These are phyloP conservation scores for Patellifolia procumbens DNA, from an alignment of 179 eudicot species.

Conservation along the genomic window DNA sequence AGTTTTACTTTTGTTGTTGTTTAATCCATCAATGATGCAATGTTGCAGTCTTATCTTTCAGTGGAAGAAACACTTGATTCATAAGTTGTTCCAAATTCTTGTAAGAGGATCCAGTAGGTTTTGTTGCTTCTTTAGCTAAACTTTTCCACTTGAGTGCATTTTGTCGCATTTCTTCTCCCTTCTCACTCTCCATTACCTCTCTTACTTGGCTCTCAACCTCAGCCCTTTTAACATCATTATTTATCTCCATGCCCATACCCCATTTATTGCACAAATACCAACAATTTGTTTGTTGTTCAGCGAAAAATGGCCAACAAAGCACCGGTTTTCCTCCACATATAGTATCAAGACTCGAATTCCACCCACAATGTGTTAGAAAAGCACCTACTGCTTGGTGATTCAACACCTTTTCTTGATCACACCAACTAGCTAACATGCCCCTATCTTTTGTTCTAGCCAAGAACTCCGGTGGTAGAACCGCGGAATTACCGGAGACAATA, in stretches of 20 bases:
- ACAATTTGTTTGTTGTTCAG: conserved; percentile 43
- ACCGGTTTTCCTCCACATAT: conserved; percentile 35
- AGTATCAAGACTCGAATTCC: conserved; percentile 41
- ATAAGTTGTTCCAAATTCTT: conserved; percentile 10
- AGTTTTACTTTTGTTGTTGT: too few relatives aligned
- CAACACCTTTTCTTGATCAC: conserved; percentile 44
- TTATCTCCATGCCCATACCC: conserved; percentile 42
- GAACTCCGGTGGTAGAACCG: conserved; percentile 33
- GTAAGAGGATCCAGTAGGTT: conserved; percentile 14
- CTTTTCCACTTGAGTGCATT: conserved; percentile 33
- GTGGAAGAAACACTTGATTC: background rate
- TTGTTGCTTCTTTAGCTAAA: conserved; percentile 20
- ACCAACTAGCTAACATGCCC: conserved; percentile 38
- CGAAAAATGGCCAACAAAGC: conserved; percentile 47
- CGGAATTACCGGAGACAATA: conserved; percentile 29
- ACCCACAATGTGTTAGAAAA: conserved; percentile 44
- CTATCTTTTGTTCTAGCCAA: conserved; percentile 24
- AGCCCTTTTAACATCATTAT: conserved; percentile 29
- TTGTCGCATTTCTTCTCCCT: conserved; percentile 34
- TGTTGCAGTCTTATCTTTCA: too few relatives aligned
- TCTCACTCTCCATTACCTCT: conserved; percentile 32
- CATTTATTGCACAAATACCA: conserved; percentile 34
- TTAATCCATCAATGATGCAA: too few relatives aligned
- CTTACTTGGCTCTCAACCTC: conserved; percentile 31
- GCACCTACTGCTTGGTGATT: conserved; percentile 30